These are phyloP conservation scores for Diaporthe citri DNA, from an alignment of 2,329 filamentous ascomycete species.

Conservation along the genomic window DNA sequence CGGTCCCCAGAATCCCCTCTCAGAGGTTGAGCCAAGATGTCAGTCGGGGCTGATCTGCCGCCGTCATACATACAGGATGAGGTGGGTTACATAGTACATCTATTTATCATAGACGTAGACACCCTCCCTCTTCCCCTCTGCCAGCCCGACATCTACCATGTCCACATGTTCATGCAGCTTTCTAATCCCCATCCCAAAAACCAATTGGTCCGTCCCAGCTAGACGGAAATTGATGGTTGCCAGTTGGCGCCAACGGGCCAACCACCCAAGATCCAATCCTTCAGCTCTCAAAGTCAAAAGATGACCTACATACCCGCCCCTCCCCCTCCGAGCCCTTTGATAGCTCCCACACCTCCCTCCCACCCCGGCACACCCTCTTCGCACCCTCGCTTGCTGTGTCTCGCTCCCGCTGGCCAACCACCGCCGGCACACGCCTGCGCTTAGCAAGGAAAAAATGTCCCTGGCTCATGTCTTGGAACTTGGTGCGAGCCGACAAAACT, in stretches of 20 bases:
- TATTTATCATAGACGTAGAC: background rate
- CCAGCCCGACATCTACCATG: background rate
- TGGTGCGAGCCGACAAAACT: background rate
- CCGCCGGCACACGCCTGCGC: background rate
- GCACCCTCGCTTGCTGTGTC: background rate
- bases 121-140: background rate
- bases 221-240: conserved; percentile 4
- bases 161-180: conserved; percentile 16
- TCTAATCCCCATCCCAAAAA: background rate
- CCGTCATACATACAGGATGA: background rate
- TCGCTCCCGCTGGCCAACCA: conserved; percentile 9
- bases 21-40: conserved; percentile 13
- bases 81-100: background rate
- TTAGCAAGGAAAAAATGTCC: background rate
- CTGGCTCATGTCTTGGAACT: background rate
- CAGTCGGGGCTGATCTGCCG: conserved; percentile 17
- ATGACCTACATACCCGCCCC: conserved; percentile 37
- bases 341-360: background rate
- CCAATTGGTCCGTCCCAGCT: background rate
- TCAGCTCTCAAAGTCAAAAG: background rate
- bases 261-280: conserved; percentile 21
- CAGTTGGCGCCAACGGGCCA: conserved; percentile 33
- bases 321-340: conserved; percentile 9
- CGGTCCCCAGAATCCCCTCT: conserved; percentile 7
- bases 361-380: background rate